Conservation (phyloP, 2,329 filamentous ascomycete species). For the Fusarium beomiforme region DNA sequence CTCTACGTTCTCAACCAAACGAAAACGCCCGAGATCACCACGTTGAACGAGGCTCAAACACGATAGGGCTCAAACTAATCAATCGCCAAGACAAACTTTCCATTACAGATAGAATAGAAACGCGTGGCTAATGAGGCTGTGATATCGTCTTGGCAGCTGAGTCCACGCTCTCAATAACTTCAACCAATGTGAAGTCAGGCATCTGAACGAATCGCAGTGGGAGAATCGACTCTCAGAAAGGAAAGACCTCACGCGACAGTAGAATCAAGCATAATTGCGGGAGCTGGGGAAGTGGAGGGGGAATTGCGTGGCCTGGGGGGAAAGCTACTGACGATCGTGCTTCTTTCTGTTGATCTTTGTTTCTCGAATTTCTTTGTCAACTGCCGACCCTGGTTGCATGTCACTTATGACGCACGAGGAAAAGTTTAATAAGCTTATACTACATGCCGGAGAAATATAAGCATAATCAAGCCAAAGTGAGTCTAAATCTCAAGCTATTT, state of each 20-base stretch:
- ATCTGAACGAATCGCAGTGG: conserved; percentile 7
- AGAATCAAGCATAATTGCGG: conserved; percentile 19
- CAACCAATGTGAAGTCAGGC: background rate
- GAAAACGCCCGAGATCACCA: background rate
- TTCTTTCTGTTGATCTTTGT: background rate
- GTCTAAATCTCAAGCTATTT: background rate
- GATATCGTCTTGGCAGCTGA: conserved; percentile 21
- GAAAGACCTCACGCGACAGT: conserved; percentile 32
- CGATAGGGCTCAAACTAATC: conserved; percentile 13
- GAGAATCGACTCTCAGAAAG: background rate
- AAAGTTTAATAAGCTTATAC: conserved; percentile 1
- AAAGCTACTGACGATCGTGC: conserved; percentile 22
- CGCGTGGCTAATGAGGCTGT: conserved; percentile 35
- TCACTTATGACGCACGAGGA: background rate
- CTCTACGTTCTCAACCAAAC: background rate
- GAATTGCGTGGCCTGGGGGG: conserved; percentile 24
- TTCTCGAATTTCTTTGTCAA: background rate
- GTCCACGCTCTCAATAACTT: background rate
- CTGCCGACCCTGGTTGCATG: conserved; percentile 1
- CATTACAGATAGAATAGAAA: background rate
- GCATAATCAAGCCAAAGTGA: conserved; percentile 6
- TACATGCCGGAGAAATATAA: background rate
- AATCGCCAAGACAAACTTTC: conserved; percentile 11
- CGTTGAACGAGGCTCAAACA: conserved; percentile 4
- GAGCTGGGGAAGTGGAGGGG: conserved; percentile 12